phyloP scores from a whole-genome alignment of 225 moss, liverwort and hornwort species.

The Ulota crispa region DNA sequence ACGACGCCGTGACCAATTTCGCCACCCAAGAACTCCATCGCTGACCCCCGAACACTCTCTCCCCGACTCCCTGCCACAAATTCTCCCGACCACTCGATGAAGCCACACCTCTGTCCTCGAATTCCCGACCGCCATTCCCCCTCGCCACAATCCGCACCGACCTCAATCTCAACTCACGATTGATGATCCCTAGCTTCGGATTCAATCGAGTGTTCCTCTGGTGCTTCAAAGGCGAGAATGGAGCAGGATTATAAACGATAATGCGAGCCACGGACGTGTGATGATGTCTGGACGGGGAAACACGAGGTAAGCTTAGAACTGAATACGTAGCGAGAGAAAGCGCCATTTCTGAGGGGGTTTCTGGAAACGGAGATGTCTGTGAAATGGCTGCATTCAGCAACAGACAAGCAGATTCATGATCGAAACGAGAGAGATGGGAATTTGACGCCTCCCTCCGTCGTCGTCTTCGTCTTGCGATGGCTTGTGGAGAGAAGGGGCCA shows the following conservation, averaged over 20 bases:
- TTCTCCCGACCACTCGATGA: conserved; percentile 22
- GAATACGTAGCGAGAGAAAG: conserved; percentile 21
- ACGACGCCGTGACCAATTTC: conserved; percentile 43
- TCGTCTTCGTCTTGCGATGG: not conserved
- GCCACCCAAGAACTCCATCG: conserved; percentile 30
- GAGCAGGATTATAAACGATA: conserved; percentile 5
- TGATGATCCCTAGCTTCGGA: not conserved
- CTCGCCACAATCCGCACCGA: conserved; percentile 17
- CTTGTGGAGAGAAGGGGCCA: not conserved
- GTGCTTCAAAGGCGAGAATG: not conserved
- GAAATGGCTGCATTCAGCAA: conserved; percentile 6
- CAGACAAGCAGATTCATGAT: conserved; percentile 15
- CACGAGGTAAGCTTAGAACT: conserved; percentile 6
- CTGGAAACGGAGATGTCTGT: not conserved
- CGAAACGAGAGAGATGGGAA: not conserved
- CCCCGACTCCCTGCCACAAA: conserved; percentile 17
- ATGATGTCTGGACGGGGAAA: not conserved
- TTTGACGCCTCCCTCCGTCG: not conserved
- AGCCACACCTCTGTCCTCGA: conserved; percentile 7
- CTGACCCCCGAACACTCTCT: conserved; percentile 10
- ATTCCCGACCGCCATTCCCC: conserved; percentile 5
- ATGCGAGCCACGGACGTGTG: conserved; percentile 17
- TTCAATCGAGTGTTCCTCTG: not conserved
- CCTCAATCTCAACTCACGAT: conserved; percentile 6
- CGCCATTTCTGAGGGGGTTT: not conserved